Percentiles rank a stretch among this genome's conserved stretches.
Evolutionary conservation across 2,329 filamentous ascomycete genomes (phyloP).

Genomic region (Fusarium sp.): DNA sequence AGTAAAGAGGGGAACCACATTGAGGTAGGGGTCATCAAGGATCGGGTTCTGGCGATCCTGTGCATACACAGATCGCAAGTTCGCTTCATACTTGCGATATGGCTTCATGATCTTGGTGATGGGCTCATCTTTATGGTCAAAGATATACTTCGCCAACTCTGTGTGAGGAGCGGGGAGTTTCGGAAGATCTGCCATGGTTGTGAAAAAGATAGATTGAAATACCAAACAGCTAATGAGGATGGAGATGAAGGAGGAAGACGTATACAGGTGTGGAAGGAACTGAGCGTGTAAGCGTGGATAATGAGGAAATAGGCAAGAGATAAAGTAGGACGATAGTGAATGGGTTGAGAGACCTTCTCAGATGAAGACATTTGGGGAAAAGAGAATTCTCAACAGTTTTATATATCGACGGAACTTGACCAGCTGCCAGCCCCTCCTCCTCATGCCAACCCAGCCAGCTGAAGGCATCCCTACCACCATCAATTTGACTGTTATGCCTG

Average conservation of each 20-base stretch:
- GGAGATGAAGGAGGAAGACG: background rate
- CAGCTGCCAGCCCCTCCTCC: background rate
- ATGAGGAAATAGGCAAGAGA: background rate
- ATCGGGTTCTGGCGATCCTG: slow-evolving; percentile 73
- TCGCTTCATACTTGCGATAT: slow-evolving; percentile 76
- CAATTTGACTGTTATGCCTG: background rate
- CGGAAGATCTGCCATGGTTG: slow-evolving; percentile 54
- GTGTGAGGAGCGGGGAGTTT: slow-evolving; percentile 61
- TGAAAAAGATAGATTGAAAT: background rate
- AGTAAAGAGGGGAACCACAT: slow-evolving; percentile 75
- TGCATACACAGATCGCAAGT: slow-evolving; percentile 75
- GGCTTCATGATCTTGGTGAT: slow-evolving; percentile 72
- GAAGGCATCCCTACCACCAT: slow-evolving; percentile 33
- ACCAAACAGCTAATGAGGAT: background rate
- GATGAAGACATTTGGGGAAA: background rate
- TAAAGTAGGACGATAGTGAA: background rate
- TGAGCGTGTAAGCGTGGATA: background rate
- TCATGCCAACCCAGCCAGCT: slow-evolving; percentile 8
- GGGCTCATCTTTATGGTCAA: slow-evolving; percentile 64
- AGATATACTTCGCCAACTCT: slow-evolving; percentile 66
- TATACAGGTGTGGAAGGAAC: slow-evolving; percentile 2
- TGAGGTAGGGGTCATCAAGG: slow-evolving; percentile 69
- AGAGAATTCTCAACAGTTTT: slow-evolving; percentile 29
- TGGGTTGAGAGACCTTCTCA: background rate
- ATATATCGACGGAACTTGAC: slow-evolving; percentile 28